Evolutionary conservation across 352 stramenopile genomes (phyloP).

Genomic region (Pythium oligandrum): DNA sequence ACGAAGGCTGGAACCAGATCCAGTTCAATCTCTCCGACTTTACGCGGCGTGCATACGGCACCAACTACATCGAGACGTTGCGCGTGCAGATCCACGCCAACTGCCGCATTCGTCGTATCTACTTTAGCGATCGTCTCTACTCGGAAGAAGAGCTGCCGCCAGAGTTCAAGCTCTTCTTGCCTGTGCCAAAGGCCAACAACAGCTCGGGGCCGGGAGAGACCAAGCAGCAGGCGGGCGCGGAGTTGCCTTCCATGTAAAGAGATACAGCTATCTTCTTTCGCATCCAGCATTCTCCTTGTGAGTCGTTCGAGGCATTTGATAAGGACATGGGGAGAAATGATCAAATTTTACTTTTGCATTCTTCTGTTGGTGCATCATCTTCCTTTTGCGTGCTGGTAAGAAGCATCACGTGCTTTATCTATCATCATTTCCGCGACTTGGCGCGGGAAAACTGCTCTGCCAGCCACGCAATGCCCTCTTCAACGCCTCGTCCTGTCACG

Average conservation of each 20-base stretch:
- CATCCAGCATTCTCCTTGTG: background rate
- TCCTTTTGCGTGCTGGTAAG: no score
- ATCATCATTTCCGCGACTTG: constrained; percentile 45
- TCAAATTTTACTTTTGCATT: constrained; percentile 4
- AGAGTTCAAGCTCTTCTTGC: constrained; percentile 98
- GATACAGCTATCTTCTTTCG: no score
- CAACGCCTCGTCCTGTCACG: constrained; percentile 66
- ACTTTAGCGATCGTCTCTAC: constrained; percentile 97
- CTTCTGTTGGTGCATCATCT: background rate
- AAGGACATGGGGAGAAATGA: background rate
- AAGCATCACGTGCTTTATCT: no score
- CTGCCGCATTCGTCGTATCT: constrained; percentile 96
- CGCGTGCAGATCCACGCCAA: constrained; percentile 98
- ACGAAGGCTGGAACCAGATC: constrained; percentile 99
- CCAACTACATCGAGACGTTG: constrained; percentile 97
- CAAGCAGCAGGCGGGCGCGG: constrained; percentile 28
- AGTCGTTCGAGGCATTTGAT: no score
- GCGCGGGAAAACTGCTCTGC: constrained; percentile 64
- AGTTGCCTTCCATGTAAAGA: constrained; percentile 5
- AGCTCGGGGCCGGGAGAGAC: constrained; percentile 22
- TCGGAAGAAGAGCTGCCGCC: constrained; percentile 95
- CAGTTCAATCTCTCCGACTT: constrained; percentile 98
- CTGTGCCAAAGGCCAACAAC: constrained; percentile 87
- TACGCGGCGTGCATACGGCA: constrained; percentile 94
- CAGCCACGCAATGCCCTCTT: constrained; percentile 82